phyloP scores from a whole-genome alignment of 2,329 filamentous ascomycete genomes.

The Septoria petroselini region DNA sequence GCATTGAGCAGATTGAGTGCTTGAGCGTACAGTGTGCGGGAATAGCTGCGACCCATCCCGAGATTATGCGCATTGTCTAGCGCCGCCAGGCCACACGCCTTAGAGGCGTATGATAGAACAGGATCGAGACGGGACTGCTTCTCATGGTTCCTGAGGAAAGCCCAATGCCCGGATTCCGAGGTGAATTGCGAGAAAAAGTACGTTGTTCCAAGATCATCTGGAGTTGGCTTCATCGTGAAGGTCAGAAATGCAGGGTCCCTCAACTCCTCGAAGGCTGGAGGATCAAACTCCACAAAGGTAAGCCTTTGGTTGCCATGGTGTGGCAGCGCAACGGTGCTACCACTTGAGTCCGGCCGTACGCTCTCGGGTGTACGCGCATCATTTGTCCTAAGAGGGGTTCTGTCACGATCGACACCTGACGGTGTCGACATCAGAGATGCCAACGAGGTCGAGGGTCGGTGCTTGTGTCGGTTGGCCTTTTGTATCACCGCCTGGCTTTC shows the following conservation, averaged over 20 bases:
- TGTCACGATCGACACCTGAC: constrained; percentile 3
- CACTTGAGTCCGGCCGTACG: constrained; percentile 29
- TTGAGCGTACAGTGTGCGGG: constrained; percentile 29
- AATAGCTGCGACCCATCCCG: constrained; percentile 27
- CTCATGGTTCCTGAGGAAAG: constrained; percentile 27
- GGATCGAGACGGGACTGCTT: constrained; percentile 24
- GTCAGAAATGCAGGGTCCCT: constrained; percentile 3
- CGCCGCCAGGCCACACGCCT: constrained; percentile 35
- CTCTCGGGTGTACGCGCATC: constrained; percentile 14
- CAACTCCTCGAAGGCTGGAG: neutral
- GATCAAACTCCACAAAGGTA: constrained; percentile 1
- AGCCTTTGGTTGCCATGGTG: constrained; percentile 1
- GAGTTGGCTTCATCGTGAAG: constrained; percentile 18
- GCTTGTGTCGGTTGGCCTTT: constrained; percentile 30
- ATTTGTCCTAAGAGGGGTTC: constrained; percentile 1
- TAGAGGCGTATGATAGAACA: constrained; percentile 32
- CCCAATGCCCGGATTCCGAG: constrained; percentile 30
- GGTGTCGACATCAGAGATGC: neutral
- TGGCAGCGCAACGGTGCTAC: constrained; percentile 32
- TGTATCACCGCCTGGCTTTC: constrained; percentile 33
- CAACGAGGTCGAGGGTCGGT: constrained; percentile 25
- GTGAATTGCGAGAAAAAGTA: constrained; percentile 37
- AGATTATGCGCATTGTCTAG: constrained; percentile 32
- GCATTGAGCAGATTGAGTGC: constrained; percentile 38
- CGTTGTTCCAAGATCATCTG: constrained; percentile 31